Evolutionary conservation across 345 rosid species (phyloP), one percentile per base, ranked within the genome.

Genomic region (Brassica nigra): DNA sequence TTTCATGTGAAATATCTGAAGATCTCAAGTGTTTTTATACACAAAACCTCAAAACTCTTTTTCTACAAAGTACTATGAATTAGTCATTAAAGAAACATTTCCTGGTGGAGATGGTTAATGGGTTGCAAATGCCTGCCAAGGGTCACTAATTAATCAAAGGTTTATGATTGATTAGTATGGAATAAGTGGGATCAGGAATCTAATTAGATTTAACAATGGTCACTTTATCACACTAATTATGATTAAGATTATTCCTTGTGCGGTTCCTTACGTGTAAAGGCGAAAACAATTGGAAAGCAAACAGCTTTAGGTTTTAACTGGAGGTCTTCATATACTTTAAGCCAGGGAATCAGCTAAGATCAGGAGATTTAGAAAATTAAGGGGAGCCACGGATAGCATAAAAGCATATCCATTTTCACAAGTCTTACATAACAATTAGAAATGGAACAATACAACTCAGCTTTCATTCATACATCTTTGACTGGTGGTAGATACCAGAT

Each of bases 251-350:
- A 63, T 81, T 71, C 77, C 66, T 33, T 76, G 47, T 66, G 77
- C 61, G 69, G 59, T 76, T 76, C 62, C 80, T 81, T 81, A 76
- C 77, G 80, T 81, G 84, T 59, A 81, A 81, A 81, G 74, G 70
- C 49, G 8, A 71, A 76, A 71, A 76, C 77, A 81, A 62, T 81
- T 20, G 66, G 49, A 81, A 76, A 71, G 59, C 64, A 71, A 49
- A 44, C 80, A 76, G 37, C 80, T 81, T 81, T 81, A 81, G 66
- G 9, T 71, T 81, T 81, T 44, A 66, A 81, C 80, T 81, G 77
- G 74, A 76, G 42, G 29, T 71, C 28, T 44, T 76, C 36, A 80
- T 57, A 71, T 66, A 47, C 72, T 76, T 58, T 39, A 66, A 76
- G 55, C 30, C 55, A 76, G 73, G 65, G 77, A 71, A 71, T 76